Evolutionary conservation across 345 rosid species (phyloP), one percentile per base, ranked within the genome.

Genomic region (Hibiscus tridactylites): DNA sequence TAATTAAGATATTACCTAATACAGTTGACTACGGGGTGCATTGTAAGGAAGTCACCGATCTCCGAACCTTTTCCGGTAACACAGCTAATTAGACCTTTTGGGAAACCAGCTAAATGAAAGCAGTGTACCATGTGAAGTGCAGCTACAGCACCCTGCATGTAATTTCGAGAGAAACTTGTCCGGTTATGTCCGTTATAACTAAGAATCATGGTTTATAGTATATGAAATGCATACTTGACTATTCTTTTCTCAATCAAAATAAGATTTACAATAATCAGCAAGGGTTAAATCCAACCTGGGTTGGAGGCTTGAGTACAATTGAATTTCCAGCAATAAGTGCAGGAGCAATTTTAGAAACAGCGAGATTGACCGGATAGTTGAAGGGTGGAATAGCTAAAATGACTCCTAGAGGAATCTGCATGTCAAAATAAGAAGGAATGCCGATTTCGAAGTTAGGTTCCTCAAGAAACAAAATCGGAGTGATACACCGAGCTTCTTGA

Each of bases 71-170:
- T 94, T 29, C 98, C 98, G 3, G 97, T 94, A 59, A 90, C 79
- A 71, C 97, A 92, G 73, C 84, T 94, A 56, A 91, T 94, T 1
- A 94, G 92, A 54, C 98, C 97, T 85, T 85, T 90, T 2, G 98
- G 98, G 68, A 91, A 91, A 64, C 97, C 98, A 63, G 97, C 97
- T 79, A 94, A 88, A 85, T 94, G 97, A 79, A 94, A 91, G 87
- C 98, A 94, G 70, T 94, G 92, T 56, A 90, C 95, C 98, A 94
- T 94, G 74, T 94, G 98, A 57, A 94, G 91, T 65, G 92, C 88
- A 80, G 98, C 88, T 44, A 94, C 98, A 4, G 97, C 98, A 69
- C 98, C 98, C 97, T 94, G 75, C 46, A 61, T 15, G 44, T 33
- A 16, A 31, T 31, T 31, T 21, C 33, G 33, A 61, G 65, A 61